phyloP scores from a whole-genome alignment of 306 rosid species.

The Amphicarpaea edgeworthii region DNA sequence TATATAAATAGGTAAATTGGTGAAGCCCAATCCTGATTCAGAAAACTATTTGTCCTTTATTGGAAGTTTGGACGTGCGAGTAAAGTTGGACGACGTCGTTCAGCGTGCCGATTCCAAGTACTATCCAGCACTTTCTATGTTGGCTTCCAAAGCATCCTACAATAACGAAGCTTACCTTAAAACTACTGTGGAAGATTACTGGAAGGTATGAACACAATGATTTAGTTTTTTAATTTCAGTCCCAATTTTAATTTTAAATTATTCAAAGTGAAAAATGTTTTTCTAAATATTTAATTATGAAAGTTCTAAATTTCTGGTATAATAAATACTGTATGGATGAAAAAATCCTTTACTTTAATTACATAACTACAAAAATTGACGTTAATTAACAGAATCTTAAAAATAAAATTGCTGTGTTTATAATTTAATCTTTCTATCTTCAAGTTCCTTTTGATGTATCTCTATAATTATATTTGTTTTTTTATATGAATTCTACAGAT shows the following conservation, averaged over 20 bases:
- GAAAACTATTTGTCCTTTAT: constrained; percentile 52
- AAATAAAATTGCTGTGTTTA: neutral
- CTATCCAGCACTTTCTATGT: constrained; percentile 52
- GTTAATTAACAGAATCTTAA: neutral
- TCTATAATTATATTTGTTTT: neutral
- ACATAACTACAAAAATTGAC: neutral
- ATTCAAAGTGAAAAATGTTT: too few species aligned
- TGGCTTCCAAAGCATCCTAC: constrained; percentile 63
- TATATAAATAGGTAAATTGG: constrained; percentile 42
- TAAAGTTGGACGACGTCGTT: constrained; percentile 45
- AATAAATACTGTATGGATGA: neutral
- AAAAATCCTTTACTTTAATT: neutral
- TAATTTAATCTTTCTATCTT: neutral
- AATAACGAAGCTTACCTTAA: constrained; percentile 50
- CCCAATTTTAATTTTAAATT: neutral
- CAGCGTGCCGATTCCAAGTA: constrained; percentile 48
- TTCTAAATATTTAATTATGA: neutral
- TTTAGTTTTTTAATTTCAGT: neutral
- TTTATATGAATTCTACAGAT: constrained; percentile 46
- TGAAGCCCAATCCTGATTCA: constrained; percentile 42
- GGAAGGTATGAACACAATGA: constrained; percentile 49
- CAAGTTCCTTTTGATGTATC: neutral
- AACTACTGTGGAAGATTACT: constrained; percentile 43
- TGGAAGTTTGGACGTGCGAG: constrained; percentile 55
- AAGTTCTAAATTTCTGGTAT: neutral